Evolutionary conservation across 768 basidiomycete species (phyloP), one percentile per base, ranked within the genome.

Genomic region (Psilocybe azurescens): DNA sequence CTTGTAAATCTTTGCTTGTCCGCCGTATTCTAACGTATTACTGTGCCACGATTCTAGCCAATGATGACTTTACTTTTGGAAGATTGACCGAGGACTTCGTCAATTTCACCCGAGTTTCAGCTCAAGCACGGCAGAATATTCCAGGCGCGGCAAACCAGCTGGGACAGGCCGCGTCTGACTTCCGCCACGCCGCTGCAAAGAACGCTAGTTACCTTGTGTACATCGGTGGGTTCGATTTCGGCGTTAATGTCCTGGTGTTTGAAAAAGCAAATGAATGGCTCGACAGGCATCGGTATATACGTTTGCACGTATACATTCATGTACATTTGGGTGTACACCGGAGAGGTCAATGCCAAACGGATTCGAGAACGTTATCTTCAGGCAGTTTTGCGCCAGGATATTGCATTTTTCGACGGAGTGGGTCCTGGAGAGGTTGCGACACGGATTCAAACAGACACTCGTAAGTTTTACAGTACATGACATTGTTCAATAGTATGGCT

Each of bases 341-440:
- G 89, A 16, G 95, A 97, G 73, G 74, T 88, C 46, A 91, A 89
- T 65, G 86, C 94, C 0, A 91, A 89, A 70, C 86, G 95, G 30
- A 81, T 97, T 38, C 86, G 95, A n/a, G 93, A 96, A 75, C 78
- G 73, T 14, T 97, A 97, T 72, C 84, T 97, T 13, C 73, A 81
- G 56, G 86, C 94, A 1, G 77, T 95, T 10, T 79, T 97, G 3
- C 86, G 93, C 32, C 95, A 97, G 70, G 88, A 93, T 63, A 88
- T 95, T 62, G 87, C 89, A 20, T 97, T 84, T 76, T 97, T 97
- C 69, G 95, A 97, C 72, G 85, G 88, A 14, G 84, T 96, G 52
- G 94, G 95, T 28, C 89, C 95, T 5, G 95, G 95, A 61, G 95
- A 97, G 70, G 89, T 97, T 14, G 90, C 95, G 0, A 96, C 95